Conservation (phyloP, 106 monocot genomes). For the Platanthera zijinensis region DNA sequence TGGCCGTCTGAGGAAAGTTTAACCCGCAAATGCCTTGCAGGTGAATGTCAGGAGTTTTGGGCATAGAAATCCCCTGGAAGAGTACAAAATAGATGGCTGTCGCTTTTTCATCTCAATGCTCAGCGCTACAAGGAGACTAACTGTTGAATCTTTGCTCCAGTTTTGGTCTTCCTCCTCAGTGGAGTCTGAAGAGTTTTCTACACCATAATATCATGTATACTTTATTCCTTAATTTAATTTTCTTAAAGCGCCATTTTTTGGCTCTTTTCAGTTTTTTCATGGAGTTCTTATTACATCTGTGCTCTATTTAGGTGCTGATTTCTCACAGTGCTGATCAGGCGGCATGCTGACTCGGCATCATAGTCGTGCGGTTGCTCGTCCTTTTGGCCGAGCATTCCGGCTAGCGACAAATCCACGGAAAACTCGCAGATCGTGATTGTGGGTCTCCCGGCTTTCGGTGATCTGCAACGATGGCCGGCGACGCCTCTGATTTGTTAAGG, state of each 20-base stretch:
- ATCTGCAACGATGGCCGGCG: too few species aligned
- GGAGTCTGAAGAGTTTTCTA: conserved; percentile 46
- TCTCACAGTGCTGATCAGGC: too few species aligned
- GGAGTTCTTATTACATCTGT: too few species aligned
- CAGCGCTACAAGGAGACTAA: conserved; percentile 78
- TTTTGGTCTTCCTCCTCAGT: conserved; percentile 78
- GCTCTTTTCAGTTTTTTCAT: too few species aligned
- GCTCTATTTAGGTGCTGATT: too few species aligned
- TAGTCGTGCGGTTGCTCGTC: too few species aligned
- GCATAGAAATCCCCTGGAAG: conserved; percentile 95
- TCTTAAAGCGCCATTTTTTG: neutral
- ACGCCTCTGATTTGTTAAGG: too few species aligned
- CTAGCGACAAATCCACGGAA: too few species aligned
- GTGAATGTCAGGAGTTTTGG: conserved; percentile 99
- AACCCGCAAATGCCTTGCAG: conserved; percentile 23
- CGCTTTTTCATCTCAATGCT: conserved; percentile 99
- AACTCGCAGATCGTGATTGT: too few species aligned
- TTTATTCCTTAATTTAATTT: neutral
- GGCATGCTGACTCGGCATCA: too few species aligned
- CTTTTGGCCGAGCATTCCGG: too few species aligned
- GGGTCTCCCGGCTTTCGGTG: too few species aligned
- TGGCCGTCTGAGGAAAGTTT: neutral
- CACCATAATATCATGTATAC: neutral
- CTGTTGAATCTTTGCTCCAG: conserved; percentile 72
- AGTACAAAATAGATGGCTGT: conserved; percentile 99